A percentile compares a stretch with the other conserved stretches of the same genome.
Conservation (phyloP, 2,329 filamentous ascomycete species). For the Diaporthe ilicicola region DNA sequence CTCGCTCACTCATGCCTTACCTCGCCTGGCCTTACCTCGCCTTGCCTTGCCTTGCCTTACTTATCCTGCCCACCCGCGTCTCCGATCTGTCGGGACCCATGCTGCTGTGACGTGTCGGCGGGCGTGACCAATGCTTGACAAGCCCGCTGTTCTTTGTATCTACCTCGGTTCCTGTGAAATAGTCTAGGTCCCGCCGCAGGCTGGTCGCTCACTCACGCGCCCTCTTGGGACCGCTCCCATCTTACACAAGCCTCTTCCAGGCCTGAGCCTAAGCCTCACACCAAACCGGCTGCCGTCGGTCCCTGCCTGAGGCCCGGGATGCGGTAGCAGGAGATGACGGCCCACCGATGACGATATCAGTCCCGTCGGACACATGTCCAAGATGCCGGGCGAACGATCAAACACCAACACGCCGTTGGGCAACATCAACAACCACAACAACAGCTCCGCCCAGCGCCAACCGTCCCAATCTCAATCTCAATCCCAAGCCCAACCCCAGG, state of each 20-base stretch:
- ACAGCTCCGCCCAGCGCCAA: neutral
- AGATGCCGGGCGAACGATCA: slow-evolving; percentile 26
- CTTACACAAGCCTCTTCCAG: neutral
- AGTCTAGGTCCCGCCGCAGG: neutral
- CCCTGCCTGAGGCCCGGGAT: neutral
- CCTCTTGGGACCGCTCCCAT: neutral
- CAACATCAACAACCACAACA: neutral
- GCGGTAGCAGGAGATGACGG: neutral
- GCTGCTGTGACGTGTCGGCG: neutral
- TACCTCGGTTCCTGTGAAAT: neutral
- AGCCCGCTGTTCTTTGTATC: neutral
- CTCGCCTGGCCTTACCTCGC: too few species aligned
- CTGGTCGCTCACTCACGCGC: neutral
- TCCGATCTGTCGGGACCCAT: neutral
- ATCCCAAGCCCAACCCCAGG: neutral
- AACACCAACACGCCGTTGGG: slow-evolving; percentile 23
- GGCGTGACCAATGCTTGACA: neutral
- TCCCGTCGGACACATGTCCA: neutral
- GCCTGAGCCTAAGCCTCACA: neutral
- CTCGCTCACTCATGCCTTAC: neutral
- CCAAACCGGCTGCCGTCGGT: neutral
- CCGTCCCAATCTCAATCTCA: neutral
- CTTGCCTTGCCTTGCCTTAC: too few species aligned
- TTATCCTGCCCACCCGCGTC: neutral
- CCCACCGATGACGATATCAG: slow-evolving; percentile 12